These are phyloP conservation scores for Herpetomonas tarakana DNA, from an alignment of 208 protist genomes.

Conservation along the genomic window DNA sequence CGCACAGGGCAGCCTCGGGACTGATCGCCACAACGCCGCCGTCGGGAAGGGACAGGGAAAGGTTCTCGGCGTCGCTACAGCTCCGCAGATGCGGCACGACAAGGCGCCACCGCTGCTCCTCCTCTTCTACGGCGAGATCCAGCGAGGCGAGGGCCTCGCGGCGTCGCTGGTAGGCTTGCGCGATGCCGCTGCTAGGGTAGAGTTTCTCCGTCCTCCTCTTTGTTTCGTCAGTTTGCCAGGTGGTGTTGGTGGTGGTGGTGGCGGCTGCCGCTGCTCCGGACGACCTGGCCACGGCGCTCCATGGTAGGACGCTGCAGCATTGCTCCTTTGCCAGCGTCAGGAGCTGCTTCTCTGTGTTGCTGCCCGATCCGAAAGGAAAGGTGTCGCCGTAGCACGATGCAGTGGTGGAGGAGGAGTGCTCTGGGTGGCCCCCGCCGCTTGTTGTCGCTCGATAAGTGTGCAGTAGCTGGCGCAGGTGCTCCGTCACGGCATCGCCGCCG, in stretches of 20 bases:
- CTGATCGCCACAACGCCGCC: conserved; percentile 59
- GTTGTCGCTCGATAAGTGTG: conserved; percentile 35
- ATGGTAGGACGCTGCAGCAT: conserved; percentile 20
- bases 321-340: conserved; percentile 49
- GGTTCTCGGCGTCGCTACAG: conserved; percentile 1
- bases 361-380: conserved; percentile 22
- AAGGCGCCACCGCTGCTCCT: too few species aligned
- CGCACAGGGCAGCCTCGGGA: conserved; percentile 33
- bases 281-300: not conserved
- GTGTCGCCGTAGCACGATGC: not conserved
- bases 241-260: too few species aligned
- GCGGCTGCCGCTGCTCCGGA: too few species aligned
- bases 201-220: too few species aligned
- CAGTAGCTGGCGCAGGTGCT: conserved; percentile 44
- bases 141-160: not conserved
- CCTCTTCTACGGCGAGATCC: not conserved
- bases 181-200: not conserved
- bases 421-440: not conserved
- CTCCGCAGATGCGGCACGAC: too few species aligned
- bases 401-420: not conserved
- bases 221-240: too few species aligned
- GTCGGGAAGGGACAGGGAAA: conserved; percentile 68
- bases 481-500: conserved; percentile 41
- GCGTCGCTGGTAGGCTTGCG: not conserved
- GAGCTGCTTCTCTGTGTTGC: conserved; percentile 35